Evolutionary conservation across 164 flowering plant genomes (phyloP).

Genomic region (Chimonanthus salicifolius): DNA sequence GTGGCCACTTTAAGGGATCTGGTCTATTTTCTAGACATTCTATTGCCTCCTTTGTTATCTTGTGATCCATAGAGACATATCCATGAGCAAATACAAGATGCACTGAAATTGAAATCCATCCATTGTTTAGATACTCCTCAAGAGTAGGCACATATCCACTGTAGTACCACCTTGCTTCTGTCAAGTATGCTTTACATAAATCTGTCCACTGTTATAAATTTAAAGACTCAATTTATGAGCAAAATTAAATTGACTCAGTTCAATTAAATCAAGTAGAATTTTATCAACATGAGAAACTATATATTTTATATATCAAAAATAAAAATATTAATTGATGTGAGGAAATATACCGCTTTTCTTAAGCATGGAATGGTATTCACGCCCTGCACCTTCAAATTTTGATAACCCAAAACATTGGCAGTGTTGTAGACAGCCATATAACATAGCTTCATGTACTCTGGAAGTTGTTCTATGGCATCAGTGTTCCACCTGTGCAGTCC

Average conservation of each 20-base stretch:
- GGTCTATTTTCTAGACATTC: constrained; percentile 1
- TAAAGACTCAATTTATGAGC: no score
- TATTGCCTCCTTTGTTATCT: no score
- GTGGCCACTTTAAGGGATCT: constrained; percentile 6
- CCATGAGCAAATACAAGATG: no score
- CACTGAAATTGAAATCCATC: no score
- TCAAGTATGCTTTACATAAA: neutral
- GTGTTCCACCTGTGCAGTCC: neutral
- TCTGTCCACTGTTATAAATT: no score
- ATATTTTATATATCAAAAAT: neutral
- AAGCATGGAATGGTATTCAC: neutral
- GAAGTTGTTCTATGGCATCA: neutral
- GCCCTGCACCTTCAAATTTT: neutral
- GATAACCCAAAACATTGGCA: neutral
- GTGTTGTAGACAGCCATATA: neutral
- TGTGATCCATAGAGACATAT: no score
- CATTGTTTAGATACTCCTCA: no score
- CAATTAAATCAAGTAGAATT: neutral
- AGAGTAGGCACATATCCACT: constrained; percentile 13
- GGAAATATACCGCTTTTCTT: neutral
- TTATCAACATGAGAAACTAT: neutral
- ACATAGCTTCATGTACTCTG: constrained; percentile 1
- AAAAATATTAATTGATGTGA: no score
- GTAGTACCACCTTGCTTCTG: constrained; percentile 12
- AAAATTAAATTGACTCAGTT: neutral